Evolutionary conservation across 2,329 filamentous ascomycete species (phyloP).

Genomic region (Helotiales sp.): DNA sequence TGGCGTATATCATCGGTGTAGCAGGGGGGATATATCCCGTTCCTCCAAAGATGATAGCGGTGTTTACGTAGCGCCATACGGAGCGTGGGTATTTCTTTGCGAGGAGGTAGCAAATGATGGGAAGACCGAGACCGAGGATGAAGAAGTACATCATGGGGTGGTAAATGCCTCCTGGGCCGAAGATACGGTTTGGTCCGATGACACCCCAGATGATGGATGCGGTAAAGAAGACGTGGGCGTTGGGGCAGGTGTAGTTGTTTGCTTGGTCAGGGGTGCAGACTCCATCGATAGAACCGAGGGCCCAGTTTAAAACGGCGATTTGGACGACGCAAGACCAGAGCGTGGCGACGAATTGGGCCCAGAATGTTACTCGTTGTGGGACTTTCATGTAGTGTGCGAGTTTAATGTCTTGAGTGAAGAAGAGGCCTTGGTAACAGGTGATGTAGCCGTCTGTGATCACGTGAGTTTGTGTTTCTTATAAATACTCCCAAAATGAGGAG

Average conservation of each 20-base stretch:
- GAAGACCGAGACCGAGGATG: conserved; percentile 63
- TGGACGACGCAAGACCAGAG: conserved; percentile 68
- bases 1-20: conserved; percentile 63
- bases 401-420: conserved; percentile 51
- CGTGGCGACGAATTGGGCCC: conserved; percentile 64
- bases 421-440: conserved; percentile 46
- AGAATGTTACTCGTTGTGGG: conserved; percentile 66
- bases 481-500: neutral
- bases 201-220: conserved; percentile 47
- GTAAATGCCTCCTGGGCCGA: conserved; percentile 60
- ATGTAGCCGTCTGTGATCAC: conserved; percentile 44
- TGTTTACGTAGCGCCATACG: conserved; percentile 64
- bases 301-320: conserved; percentile 62
- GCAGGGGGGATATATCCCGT: conserved; percentile 65
- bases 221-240: conserved; percentile 59
- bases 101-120: conserved; percentile 58
- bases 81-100: conserved; percentile 60
- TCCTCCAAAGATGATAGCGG: conserved; percentile 68
- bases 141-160: conserved; percentile 68
- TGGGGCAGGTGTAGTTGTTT: conserved; percentile 52
- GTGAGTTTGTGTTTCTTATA: no score
- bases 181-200: conserved; percentile 62
- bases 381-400: conserved; percentile 55
- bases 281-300: conserved; percentile 59
- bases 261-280: conserved; percentile 59